phyloP scores from a whole-genome alignment of 164 flowering plant genomes.

The Kingdonia uniflora region DNA sequence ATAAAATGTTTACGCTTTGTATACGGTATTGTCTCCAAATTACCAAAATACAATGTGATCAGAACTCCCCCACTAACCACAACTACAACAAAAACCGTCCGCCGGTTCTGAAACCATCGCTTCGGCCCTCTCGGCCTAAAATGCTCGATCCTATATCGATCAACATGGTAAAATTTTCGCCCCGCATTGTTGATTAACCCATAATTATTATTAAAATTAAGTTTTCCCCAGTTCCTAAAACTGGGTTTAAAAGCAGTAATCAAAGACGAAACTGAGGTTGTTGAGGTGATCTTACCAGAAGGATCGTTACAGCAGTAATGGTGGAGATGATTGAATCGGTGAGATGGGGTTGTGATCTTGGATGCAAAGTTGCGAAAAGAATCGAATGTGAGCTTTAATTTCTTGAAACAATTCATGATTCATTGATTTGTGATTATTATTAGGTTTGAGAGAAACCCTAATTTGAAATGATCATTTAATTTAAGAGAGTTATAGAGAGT shows the following conservation, averaged over 20 bases:
- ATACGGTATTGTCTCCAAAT: slow-evolving; percentile 74
- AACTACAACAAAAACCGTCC: slow-evolving; percentile 36
- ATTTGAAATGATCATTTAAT: no score
- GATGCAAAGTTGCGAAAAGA: slow-evolving; percentile 11
- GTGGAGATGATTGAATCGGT: slow-evolving; percentile 4
- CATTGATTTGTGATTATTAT: no score
- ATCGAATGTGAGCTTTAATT: slow-evolving; percentile 12
- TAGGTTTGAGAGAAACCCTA: no score
- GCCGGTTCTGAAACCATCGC: slow-evolving; percentile 66
- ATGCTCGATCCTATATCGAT: slow-evolving; percentile 46
- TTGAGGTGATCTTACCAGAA: slow-evolving; percentile 14
- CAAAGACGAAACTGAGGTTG: slow-evolving; percentile 15
- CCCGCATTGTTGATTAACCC: slow-evolving; percentile 12
- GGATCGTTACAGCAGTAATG: background rate
- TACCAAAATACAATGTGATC: slow-evolving; percentile 58
- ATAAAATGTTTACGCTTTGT: slow-evolving; percentile 79
- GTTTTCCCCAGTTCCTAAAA: no score
- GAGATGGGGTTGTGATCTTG: slow-evolving; percentile 14
- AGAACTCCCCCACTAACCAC: slow-evolving; percentile 46
- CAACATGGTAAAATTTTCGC: slow-evolving; percentile 53
- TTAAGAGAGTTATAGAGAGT: no score
- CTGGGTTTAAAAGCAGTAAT: no score
- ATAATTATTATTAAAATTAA: background rate
- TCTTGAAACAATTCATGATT: slow-evolving; percentile 16
- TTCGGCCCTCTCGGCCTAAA: slow-evolving; percentile 55